Evolutionary conservation across 108 stramenopile species (phyloP).

Genomic region (Skeletonema costatum): DNA sequence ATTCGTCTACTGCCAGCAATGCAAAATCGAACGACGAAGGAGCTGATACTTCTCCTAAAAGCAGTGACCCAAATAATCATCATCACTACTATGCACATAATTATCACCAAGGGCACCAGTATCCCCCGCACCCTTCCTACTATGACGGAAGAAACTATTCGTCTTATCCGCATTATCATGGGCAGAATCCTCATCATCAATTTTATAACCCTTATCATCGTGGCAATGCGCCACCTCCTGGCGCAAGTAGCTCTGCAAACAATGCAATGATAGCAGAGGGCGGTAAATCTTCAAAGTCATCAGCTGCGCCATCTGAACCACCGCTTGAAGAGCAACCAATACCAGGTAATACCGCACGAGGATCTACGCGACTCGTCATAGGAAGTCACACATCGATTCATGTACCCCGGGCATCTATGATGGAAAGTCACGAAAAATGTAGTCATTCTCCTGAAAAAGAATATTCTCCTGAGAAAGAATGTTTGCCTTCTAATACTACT

Average conservation of each 20-base stretch:
- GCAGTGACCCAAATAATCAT: background rate
- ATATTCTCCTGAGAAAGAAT: background rate
- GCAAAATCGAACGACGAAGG: background rate
- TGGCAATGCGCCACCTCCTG: background rate
- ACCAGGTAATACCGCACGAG: background rate
- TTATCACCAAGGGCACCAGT: conserved; percentile 1
- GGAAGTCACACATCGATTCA: conserved; percentile 78
- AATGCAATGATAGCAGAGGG: background rate
- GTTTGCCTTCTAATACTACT: conserved; percentile 38
- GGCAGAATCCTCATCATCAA: conserved; percentile 1
- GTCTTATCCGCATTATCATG: background rate
- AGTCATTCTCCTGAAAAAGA: conserved; percentile 5
- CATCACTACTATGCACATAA: background rate
- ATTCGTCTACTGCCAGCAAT: background rate
- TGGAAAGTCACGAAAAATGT: conserved; percentile 3
- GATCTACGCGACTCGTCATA: conserved; percentile 25
- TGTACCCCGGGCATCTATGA: conserved; percentile 51
- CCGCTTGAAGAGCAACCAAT: background rate
- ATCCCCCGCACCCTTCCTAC: conserved; percentile 8
- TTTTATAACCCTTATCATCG: background rate
- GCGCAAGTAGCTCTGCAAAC: background rate
- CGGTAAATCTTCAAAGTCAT: background rate
- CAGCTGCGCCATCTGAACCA: background rate
- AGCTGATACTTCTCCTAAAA: background rate
- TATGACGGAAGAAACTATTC: conserved; percentile 3